phyloP scores from a whole-genome alignment of 1,284 basidiomycete species.

The Ceratobasidium sp. region DNA sequence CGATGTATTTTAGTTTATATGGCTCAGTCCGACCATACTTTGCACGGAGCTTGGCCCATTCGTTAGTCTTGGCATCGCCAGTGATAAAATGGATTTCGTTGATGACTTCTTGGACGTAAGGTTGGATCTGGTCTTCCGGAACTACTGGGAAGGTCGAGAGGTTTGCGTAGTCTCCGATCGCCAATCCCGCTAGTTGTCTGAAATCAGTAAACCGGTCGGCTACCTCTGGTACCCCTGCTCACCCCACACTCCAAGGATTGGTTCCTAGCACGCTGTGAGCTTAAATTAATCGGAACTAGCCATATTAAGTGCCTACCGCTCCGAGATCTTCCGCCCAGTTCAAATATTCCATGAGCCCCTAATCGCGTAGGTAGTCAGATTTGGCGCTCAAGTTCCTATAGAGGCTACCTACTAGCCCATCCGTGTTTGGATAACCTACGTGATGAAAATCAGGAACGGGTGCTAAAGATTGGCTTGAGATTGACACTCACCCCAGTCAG shows the following conservation, averaged over 20 bases:
- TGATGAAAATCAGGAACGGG: background rate
- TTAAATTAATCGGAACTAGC: background rate
- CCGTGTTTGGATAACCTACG: constrained; percentile 70
- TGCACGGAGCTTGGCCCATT: constrained; percentile 70
- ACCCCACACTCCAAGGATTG: constrained; percentile 46
- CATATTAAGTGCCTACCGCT: constrained; percentile 27
- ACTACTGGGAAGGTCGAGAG: constrained; percentile 68
- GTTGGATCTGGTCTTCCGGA: constrained; percentile 66
- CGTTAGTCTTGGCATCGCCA: constrained; percentile 56
- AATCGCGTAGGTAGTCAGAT: constrained; percentile 56
- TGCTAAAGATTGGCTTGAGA: background rate
- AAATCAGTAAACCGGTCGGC: background rate
- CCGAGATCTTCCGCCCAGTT: constrained; percentile 72
- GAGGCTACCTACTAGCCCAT: constrained; percentile 59
- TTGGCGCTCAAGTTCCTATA: constrained; percentile 46
- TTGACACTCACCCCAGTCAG: constrained; percentile 66
- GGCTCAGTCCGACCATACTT: constrained; percentile 73
- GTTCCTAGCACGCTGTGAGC: constrained; percentile 19
- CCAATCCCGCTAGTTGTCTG: constrained; percentile 72
- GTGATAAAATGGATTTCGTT: constrained; percentile 66
- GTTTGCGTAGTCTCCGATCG: constrained; percentile 56
- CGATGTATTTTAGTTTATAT: constrained; percentile 71
- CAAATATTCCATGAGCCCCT: constrained; percentile 73
- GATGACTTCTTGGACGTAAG: constrained; percentile 75
- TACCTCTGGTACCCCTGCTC: constrained; percentile 1